Evolutionary conservation across 2,329 filamentous ascomycete species (phyloP).

Genomic region (Claviceps quebecensis): DNA sequence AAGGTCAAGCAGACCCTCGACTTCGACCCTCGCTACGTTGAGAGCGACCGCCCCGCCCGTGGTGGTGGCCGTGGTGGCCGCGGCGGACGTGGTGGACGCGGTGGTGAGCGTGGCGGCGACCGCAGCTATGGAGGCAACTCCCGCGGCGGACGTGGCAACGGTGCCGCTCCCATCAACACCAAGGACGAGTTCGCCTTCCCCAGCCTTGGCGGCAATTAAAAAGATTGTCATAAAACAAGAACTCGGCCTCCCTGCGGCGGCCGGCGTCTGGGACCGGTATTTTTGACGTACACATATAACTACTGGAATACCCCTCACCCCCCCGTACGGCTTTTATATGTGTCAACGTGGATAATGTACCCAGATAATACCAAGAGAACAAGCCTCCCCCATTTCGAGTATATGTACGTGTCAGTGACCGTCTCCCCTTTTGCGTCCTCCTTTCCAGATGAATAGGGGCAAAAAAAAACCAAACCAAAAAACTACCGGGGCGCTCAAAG

Average conservation of each 20-base stretch:
- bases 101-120: slow-evolving; percentile 33
- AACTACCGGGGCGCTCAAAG: background rate
- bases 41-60: slow-evolving; percentile 43
- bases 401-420: background rate
- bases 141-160: slow-evolving; percentile 24
- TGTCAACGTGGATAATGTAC: slow-evolving; percentile 4
- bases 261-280: background rate
- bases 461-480: background rate
- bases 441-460: too few relatives aligned
- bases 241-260: background rate
- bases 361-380: background rate
- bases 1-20: slow-evolving; percentile 85
- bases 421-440: background rate
- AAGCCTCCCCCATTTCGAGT: background rate
- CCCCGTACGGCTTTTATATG: slow-evolving; percentile 3
- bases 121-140: slow-evolving; percentile 29
- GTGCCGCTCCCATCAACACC: slow-evolving; percentile 35
- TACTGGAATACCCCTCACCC: slow-evolving; percentile 4
- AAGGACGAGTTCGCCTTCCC: slow-evolving; percentile 46
- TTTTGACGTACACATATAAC: slow-evolving; percentile 5
- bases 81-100: slow-evolving; percentile 39
- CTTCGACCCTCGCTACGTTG: slow-evolving; percentile 72
- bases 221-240: slow-evolving; percentile 6
- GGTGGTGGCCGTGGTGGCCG: slow-evolving; percentile 38
- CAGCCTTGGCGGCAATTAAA: slow-evolving; percentile 42